Percentiles rank a stretch among this genome's conserved stretches.
Conservation (phyloP, 129 eudicot genomes). For the Cynara cardunculus region DNA sequence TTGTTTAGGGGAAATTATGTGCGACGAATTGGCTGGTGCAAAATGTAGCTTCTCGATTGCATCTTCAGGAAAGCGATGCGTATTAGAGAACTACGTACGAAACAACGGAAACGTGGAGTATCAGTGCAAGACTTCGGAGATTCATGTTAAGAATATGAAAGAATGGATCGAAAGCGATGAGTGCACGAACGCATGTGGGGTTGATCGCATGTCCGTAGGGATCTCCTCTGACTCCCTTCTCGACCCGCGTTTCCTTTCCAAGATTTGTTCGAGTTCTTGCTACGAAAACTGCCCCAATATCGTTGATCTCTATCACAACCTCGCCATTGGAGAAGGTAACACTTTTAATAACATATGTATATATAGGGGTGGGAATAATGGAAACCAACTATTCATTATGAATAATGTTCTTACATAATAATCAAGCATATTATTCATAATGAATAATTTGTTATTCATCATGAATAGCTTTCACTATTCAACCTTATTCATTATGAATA, state of each 20-base stretch:
- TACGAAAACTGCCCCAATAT: constrained; percentile 56
- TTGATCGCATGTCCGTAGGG: constrained; percentile 48
- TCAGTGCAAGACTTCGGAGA: constrained; percentile 63
- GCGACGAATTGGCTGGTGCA: constrained; percentile 47
- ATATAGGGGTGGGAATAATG: too few species aligned
- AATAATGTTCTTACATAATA: too few species aligned
- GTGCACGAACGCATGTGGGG: constrained; percentile 55
- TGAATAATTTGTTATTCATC: too few species aligned
- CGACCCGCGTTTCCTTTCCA: constrained; percentile 39
- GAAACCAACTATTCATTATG: too few species aligned
- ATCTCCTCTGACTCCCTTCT: constrained; percentile 60
- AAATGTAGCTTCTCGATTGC: constrained; percentile 51
- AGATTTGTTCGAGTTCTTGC: constrained; percentile 47
- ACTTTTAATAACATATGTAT: background rate
- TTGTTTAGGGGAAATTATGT: constrained; percentile 49
- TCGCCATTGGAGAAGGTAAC: constrained; percentile 66
- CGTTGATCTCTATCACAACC: constrained; percentile 53
- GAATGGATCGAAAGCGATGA: constrained; percentile 55
- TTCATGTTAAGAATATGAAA: constrained; percentile 29
- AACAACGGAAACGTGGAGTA: constrained; percentile 19
- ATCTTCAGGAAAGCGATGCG: constrained; percentile 56
- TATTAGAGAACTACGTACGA: constrained; percentile 38
- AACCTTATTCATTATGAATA: too few species aligned
- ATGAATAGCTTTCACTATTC: too few species aligned
- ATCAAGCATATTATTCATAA: too few species aligned